Conservation (phyloP, 169 alveolate genomes). For the Babesia gibsoni region DNA sequence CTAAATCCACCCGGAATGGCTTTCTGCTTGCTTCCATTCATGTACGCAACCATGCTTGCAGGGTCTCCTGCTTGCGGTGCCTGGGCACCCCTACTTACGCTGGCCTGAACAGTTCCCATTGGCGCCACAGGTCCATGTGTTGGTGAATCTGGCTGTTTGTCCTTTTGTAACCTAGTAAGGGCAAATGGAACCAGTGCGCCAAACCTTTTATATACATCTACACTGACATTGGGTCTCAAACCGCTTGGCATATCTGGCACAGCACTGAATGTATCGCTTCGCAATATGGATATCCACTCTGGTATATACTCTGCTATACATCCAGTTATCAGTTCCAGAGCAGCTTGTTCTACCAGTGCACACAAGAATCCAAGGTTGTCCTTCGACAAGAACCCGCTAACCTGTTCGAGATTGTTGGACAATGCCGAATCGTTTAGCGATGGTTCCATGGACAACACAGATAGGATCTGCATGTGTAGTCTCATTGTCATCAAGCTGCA, state of each 20-base stretch:
- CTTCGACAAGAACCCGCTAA: conserved; percentile 61
- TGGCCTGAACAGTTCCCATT: background rate
- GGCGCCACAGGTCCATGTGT: conserved; percentile 1
- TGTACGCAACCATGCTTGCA: background rate
- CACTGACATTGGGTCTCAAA: background rate
- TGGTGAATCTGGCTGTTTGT: conserved; percentile 19
- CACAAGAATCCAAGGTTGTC: conserved; percentile 73
- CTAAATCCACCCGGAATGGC: conserved; percentile 3
- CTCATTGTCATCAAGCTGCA: conserved; percentile 8
- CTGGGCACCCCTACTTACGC: background rate
- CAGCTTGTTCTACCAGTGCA: conserved; percentile 74
- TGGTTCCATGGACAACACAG: conserved; percentile 27
- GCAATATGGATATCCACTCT: conserved; percentile 24
- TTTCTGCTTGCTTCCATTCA: background rate
- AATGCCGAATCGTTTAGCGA: background rate
- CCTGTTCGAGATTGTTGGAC: conserved; percentile 28
- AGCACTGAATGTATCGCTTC: conserved; percentile 4
- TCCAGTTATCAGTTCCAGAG: conserved; percentile 70
- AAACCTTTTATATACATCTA: conserved; percentile 35
- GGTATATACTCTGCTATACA: conserved; percentile 65
- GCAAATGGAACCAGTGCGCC: conserved; percentile 49
- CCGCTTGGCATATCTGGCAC: conserved; percentile 5
- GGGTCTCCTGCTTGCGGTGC: background rate
- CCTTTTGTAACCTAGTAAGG: conserved; percentile 40
- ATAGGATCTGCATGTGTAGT: conserved; percentile 24